Base-by-base conservation (phyloP, 331 rosid genomes). In the Malus hybrid region DNA sequence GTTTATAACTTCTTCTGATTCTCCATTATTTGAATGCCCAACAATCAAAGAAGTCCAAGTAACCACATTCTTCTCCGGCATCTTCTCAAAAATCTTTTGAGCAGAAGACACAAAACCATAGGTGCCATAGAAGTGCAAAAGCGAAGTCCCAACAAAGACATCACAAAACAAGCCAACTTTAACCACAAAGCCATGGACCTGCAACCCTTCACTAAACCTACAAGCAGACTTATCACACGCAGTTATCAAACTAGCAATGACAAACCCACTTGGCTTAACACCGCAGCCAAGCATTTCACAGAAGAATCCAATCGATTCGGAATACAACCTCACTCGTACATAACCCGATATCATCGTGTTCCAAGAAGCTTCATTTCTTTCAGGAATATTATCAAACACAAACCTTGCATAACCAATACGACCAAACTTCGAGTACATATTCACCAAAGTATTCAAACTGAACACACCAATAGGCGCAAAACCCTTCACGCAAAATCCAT, bases 31-130 rank as follows among this genome's bases (percentile, higher is more conserved):
- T 0, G 92, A 87, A 80, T 78, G 89, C 32, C 86, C 85, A 73
- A 92, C 96, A 88, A 94, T 90, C 85, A 94, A 85, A 42, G 99
- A 85, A 77, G 99, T 94, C 99, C 99, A 94, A 73, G 97, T 87
- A n/a, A 94, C 99, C 19, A 90, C 86, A 79, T 92, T 92, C 66
- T 88, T 88, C 32, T 85, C 91, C 19, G 86, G 90, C 82, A 94
- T 88, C 82, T 88, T 90, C 75, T 88, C 87, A 78, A 94, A 91
- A 50, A 89, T 33, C 77, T 76, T 87, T n/a, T 70, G 79, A 52
- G 90, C 86, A 75, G 82, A 81, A 72, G 70, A 84, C 79, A 89
- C 83, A 53, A 44, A 58, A 70, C 92, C 88, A 74, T 74, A 82
- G 5, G 87, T 57, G 56, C 93, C 87, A 77, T 90, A 94, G 14